Evolutionary conservation across 73 alveolate species (phyloP), one percentile per base, ranked within the genome.

Genomic region (Paramecium sonneborni): DNA sequence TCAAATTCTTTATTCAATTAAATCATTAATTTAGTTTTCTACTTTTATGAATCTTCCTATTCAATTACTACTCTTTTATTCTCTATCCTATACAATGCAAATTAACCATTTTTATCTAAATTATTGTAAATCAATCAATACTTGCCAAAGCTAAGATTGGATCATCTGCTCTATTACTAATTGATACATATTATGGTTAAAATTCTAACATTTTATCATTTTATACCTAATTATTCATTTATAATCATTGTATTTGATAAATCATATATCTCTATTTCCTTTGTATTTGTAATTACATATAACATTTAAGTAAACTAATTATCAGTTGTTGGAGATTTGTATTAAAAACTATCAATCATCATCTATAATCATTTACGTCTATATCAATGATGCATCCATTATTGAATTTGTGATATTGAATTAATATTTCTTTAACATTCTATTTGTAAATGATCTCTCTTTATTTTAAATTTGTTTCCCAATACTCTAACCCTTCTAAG

Each of bases 131-230:
- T 52, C 10, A 52, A 52, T 52, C n/a, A 52, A 0, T 62, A 62
- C 84, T 62, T 62, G 84, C 84, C 11, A 62, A 62, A 1, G 84
- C 84, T 15, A 62, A 32, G 3, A 62, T 62, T 9, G 84, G 84
- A 32, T 62, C 84, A 62, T 62, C 84, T 32, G 84, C 84, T 23
- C 84, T 24, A 62, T 62, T 62, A 32, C 84, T 62, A 32, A 62
- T 32, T 6, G 84, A 62, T 14, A 62, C 46, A n/a, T 30, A 62
- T 62, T 62, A 6, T 2, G 84, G 84, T 26, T 62, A 32, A 10
- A 62, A 62, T 2, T 62, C 84, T 62, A 62, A 62, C 20, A 52
- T 52, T 12, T 2, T 4, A 62, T 6, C 24, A 26, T 62, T 7
- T 62, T 11, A 62, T 62, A 62, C 84, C 84, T 12, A 62, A 62